These are phyloP conservation scores for Camellia sinensis DNA, from an alignment of 148 eudicot genomes.

Conservation along the genomic window DNA sequence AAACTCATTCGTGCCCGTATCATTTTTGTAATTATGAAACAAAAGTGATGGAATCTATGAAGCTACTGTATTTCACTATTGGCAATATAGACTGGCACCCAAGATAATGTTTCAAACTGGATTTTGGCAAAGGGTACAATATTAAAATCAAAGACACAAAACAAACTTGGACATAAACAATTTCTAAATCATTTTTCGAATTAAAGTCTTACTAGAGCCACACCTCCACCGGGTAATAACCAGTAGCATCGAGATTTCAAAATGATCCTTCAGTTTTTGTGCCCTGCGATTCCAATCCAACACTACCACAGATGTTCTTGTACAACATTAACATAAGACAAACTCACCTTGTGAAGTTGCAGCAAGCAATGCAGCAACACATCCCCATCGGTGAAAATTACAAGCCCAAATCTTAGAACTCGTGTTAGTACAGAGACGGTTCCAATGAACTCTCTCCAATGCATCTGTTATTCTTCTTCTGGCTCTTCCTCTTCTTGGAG, in stretches of 20 bases:
- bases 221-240: too few relatives aligned
- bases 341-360: background rate
- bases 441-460: background rate
- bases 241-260: background rate
- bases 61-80: background rate
- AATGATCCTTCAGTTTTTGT: background rate
- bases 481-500: slow-evolving; percentile 99
- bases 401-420: too few relatives aligned
- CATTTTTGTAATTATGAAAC: too few relatives aligned
- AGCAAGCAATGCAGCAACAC: background rate
- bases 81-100: background rate
- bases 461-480: slow-evolving; percentile 61
- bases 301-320: background rate
- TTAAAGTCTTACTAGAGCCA: too few relatives aligned
- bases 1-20: too few relatives aligned
- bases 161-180: background rate
- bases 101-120: background rate
- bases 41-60: too few relatives aligned
- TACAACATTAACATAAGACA: background rate
- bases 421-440: too few relatives aligned
- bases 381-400: background rate
- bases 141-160: background rate
- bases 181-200: too few relatives aligned
- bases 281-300: background rate
- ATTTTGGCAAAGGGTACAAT: background rate